Percentiles rank a stretch among this genome's conserved stretches.
Conservation (phyloP, 768 basidiomycete genomes). For the Coprinopsis strossmayeri region DNA sequence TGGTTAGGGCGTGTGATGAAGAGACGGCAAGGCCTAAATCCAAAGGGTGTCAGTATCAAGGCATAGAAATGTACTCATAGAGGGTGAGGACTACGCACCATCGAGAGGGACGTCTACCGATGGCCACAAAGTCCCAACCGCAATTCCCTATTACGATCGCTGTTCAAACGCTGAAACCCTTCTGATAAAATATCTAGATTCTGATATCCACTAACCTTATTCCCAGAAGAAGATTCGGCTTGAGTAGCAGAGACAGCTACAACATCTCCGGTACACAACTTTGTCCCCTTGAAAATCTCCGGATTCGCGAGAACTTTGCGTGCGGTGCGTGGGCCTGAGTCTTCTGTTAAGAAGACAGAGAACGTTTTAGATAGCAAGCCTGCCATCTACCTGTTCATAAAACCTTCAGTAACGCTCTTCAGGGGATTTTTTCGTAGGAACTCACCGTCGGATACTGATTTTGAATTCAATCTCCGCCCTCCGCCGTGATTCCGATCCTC, state of each 20-base stretch:
- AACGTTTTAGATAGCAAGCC: slow-evolving; percentile 26
- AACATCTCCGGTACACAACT: slow-evolving; percentile 64
- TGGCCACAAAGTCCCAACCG: slow-evolving; percentile 75
- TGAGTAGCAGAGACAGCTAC: slow-evolving; percentile 37
- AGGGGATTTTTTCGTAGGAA: too few relatives aligned
- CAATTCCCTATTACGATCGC: slow-evolving; percentile 31
- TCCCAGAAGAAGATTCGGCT: slow-evolving; percentile 19
- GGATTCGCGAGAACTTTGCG: slow-evolving; percentile 60
- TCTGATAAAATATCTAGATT: background rate
- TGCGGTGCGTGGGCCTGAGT: slow-evolving; percentile 41
- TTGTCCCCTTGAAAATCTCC: slow-evolving; percentile 53
- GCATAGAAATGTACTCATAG: background rate
- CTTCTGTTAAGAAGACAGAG: slow-evolving; percentile 28
- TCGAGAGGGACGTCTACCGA: slow-evolving; percentile 52
- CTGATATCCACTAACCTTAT: background rate
- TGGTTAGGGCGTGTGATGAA: slow-evolving; percentile 54
- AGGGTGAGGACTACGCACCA: slow-evolving; percentile 39
- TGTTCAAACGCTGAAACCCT: slow-evolving; percentile 18
- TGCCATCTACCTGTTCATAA: too few relatives aligned
- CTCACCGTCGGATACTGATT: too few relatives aligned
- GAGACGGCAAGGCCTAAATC: slow-evolving; percentile 53
- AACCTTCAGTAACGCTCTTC: too few relatives aligned
- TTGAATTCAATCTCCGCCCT: too few relatives aligned
- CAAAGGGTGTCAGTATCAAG: background rate
- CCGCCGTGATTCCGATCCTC: background rate